phyloP scores from a whole-genome alignment of 2,329 filamentous ascomycete species.

The Hypomyces rosellus region DNA sequence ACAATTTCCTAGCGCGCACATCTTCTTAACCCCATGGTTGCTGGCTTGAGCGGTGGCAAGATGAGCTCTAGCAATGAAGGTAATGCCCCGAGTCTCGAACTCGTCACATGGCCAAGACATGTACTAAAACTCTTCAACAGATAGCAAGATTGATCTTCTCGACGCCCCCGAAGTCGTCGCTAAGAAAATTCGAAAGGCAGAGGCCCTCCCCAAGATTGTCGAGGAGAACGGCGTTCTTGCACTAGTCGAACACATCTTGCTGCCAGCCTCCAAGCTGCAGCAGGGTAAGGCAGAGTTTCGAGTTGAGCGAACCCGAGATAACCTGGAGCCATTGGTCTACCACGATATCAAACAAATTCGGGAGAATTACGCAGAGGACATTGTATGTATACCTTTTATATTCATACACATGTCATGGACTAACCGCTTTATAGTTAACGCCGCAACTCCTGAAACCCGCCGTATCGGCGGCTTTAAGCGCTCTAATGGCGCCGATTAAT shows the following conservation, averaged over 20 bases:
- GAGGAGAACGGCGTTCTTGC: constrained; percentile 83
- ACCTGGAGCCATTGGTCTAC: constrained; percentile 70
- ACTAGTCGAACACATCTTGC: constrained; percentile 80
- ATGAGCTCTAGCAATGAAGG: constrained; percentile 74
- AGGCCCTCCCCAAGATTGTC: constrained; percentile 65
- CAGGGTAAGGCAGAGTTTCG: constrained; percentile 56
- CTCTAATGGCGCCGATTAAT: constrained; percentile 72
- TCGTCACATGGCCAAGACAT: neutral
- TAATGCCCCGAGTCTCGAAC: constrained; percentile 15
- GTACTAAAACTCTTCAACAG: constrained; percentile 29
- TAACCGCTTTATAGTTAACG: constrained; percentile 45
- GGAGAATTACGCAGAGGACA: constrained; percentile 48
- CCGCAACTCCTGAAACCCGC: constrained; percentile 87
- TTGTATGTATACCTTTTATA: constrained; percentile 46
- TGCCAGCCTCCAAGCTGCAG: constrained; percentile 64
- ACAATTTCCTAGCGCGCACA: constrained; percentile 28
- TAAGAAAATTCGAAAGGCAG: constrained; percentile 83
- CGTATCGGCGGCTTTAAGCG: constrained; percentile 64
- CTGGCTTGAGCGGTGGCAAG: constrained; percentile 77
- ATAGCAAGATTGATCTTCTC: constrained; percentile 91
- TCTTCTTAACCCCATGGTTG: constrained; percentile 68
- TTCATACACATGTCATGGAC: neutral
- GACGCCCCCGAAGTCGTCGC: constrained; percentile 67
- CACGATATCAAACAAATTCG: constrained; percentile 67
- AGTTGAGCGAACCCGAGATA: constrained; percentile 60